A percentile compares a stretch with the other conserved stretches of the same genome.
Evolutionary conservation across 768 basidiomycete species (phyloP).

Genomic region (Gymnopilus junonius): DNA sequence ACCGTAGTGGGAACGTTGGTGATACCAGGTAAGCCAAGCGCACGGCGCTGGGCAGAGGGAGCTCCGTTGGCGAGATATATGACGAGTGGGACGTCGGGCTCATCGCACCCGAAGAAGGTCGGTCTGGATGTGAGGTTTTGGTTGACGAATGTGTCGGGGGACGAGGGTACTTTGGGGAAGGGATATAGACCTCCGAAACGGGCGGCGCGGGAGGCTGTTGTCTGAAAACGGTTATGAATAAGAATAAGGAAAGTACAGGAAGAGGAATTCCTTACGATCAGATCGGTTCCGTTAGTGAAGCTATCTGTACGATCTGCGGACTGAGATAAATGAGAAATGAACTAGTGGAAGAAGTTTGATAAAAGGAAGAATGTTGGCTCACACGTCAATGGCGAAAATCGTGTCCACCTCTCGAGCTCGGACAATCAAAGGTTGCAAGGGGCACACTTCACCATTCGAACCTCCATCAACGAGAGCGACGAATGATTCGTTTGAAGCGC

Average conservation of each 20-base stretch:
- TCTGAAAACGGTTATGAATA: neutral
- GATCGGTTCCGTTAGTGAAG: constrained; percentile 11
- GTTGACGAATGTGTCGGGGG: constrained; percentile 5
- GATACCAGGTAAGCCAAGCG: constrained; percentile 7
- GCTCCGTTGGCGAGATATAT: constrained; percentile 12
- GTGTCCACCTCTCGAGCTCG: constrained; percentile 4
- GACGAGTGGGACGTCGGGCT: constrained; percentile 8
- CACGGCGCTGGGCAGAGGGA: constrained; percentile 4
- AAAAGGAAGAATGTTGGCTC: neutral
- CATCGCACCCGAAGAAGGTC: constrained; percentile 10
- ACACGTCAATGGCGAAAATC: constrained; percentile 10
- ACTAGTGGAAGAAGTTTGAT: neutral
- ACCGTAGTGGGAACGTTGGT: constrained; percentile 3
- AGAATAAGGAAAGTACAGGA: neutral
- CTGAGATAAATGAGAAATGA: neutral
- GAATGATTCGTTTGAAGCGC: constrained; percentile 9
- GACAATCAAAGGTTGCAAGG: constrained; percentile 10
- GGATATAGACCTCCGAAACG: constrained; percentile 10
- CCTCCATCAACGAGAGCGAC: constrained; percentile 14
- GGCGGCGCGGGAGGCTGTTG: constrained; percentile 2
- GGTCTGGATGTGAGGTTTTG: constrained; percentile 5
- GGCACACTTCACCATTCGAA: constrained; percentile 11
- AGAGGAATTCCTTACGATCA: neutral
- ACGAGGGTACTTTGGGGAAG: constrained; percentile 10
- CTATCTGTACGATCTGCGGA: constrained; percentile 4